Conservation (phyloP, 805 yeast genomes). For the Suhomyces faveliae region DNA sequence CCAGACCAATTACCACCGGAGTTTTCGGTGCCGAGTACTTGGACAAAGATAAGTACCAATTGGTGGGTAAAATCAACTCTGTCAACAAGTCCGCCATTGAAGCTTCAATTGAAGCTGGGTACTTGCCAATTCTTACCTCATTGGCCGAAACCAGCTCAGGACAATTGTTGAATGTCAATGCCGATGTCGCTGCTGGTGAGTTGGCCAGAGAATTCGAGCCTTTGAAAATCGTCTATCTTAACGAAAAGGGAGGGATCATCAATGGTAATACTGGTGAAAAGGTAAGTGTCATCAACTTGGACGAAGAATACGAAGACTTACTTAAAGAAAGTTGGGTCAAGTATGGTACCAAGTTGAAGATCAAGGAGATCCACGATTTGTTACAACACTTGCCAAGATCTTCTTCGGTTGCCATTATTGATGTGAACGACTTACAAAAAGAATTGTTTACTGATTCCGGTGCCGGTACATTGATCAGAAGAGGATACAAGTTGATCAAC, state of each 20-base stretch:
- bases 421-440: constrained; percentile 91
- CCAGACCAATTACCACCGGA: constrained; percentile 98
- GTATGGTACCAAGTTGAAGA: constrained; percentile 96
- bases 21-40: constrained; percentile 92
- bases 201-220: constrained; percentile 96
- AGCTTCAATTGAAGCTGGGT: constrained; percentile 94
- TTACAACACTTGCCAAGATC: constrained; percentile 93
- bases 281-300: constrained; percentile 85
- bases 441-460: constrained; percentile 98
- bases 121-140: constrained; percentile 93
- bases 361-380: constrained; percentile 92
- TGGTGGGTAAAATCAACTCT: constrained; percentile 85
- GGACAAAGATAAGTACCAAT: constrained; percentile 84
- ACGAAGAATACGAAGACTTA: constrained; percentile 90
- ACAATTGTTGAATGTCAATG: constrained; percentile 94
- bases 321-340: constrained; percentile 97
- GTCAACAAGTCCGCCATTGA: constrained; percentile 87
- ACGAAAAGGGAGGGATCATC: constrained; percentile 96
- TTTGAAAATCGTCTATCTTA: constrained; percentile 89
- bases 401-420: constrained; percentile 95
- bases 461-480: constrained; percentile 97
- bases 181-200: constrained; percentile 99
- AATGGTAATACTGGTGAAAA: constrained; percentile 91
- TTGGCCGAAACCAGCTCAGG: constrained; percentile 96
- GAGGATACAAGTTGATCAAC: constrained; percentile 86